phyloP scores from a whole-genome alignment of 768 basidiomycete genomes.

The Tulasnella sp. region DNA sequence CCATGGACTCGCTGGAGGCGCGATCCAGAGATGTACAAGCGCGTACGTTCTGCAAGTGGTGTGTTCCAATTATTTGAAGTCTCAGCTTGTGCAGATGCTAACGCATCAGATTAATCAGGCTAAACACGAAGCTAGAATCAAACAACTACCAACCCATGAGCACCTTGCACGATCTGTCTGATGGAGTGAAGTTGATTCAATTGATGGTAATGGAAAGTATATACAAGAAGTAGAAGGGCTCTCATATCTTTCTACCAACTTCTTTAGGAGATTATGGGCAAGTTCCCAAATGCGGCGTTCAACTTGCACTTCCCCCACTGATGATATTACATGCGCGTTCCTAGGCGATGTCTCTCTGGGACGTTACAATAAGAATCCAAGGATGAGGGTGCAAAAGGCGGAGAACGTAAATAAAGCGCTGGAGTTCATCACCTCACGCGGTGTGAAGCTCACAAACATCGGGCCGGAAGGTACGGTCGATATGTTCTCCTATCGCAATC shows the following conservation, averaged over 20 bases:
- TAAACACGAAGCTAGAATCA: slow-evolving; percentile 88
- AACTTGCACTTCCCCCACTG: background rate
- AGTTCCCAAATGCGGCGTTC: slow-evolving; percentile 14
- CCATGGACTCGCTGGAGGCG: slow-evolving; percentile 50
- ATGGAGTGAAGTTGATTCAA: slow-evolving; percentile 92
- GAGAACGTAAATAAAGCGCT: slow-evolving; percentile 97
- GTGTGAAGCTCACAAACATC: slow-evolving; percentile 94
- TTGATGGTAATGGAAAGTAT: slow-evolving; percentile 51
- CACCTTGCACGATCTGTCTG: slow-evolving; percentile 83
- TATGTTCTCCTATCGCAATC: background rate
- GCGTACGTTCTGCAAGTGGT: slow-evolving; percentile 91
- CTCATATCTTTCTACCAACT: background rate
- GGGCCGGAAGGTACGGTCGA: slow-evolving; percentile 69
- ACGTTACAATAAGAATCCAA: slow-evolving; percentile 81
- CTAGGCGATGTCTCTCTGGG: slow-evolving; percentile 84
- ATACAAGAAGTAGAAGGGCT: background rate
- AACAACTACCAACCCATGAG: slow-evolving; percentile 79
- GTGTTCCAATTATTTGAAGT: background rate
- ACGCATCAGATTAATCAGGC: slow-evolving; percentile 40
- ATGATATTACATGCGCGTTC: background rate
- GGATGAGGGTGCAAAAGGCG: slow-evolving; percentile 91
- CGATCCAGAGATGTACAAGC: slow-evolving; percentile 58
- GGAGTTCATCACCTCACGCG: slow-evolving; percentile 87
- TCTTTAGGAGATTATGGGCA: slow-evolving; percentile 91
- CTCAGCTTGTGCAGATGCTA: background rate